These are phyloP conservation scores for Starmera caribaea DNA, from an alignment of 805 yeast species.

Conservation along the genomic window DNA sequence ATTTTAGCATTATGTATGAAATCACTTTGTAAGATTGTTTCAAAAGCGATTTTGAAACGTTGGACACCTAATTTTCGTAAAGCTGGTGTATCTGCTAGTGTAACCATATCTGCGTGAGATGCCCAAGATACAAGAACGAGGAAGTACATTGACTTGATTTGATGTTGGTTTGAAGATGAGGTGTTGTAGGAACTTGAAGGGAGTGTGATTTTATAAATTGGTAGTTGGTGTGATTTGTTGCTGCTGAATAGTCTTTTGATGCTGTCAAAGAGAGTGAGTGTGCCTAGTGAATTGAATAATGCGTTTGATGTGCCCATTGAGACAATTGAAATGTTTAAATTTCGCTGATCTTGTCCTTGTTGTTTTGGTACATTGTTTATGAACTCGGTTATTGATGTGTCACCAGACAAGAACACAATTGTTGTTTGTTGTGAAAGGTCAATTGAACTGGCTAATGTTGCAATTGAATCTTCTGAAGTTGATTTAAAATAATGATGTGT, in stretches of 20 bases:
- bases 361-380: conserved; percentile 36
- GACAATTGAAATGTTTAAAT: conserved; percentile 24
- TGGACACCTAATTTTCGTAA: conserved; percentile 53
- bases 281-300: conserved; percentile 50
- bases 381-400: conserved; percentile 74
- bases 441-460: conserved; percentile 27
- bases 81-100: conserved; percentile 65
- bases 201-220: conserved; percentile 23
- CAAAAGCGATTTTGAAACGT: conserved; percentile 65
- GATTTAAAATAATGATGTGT: conserved; percentile 36
- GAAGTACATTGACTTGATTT: conserved; percentile 19
- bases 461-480: conserved; percentile 25
- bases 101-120: conserved; percentile 77
- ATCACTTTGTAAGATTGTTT: conserved; percentile 34
- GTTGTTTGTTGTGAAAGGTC: conserved; percentile 23
- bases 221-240: conserved; percentile 14
- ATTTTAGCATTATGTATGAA: conserved; percentile 1
- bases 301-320: conserved; percentile 91
- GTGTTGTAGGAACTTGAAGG: conserved; percentile 15
- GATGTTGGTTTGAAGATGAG: neutral
- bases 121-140: conserved; percentile 76
- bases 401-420: conserved; percentile 69
- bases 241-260: conserved; percentile 24
- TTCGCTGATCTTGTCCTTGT: conserved; percentile 1
- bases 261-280: conserved; percentile 24